Evolutionary conservation across 2,329 filamentous ascomycete species (phyloP), one percentile per base, ranked within the genome.

Genomic region (Stemphylium vesicarium): DNA sequence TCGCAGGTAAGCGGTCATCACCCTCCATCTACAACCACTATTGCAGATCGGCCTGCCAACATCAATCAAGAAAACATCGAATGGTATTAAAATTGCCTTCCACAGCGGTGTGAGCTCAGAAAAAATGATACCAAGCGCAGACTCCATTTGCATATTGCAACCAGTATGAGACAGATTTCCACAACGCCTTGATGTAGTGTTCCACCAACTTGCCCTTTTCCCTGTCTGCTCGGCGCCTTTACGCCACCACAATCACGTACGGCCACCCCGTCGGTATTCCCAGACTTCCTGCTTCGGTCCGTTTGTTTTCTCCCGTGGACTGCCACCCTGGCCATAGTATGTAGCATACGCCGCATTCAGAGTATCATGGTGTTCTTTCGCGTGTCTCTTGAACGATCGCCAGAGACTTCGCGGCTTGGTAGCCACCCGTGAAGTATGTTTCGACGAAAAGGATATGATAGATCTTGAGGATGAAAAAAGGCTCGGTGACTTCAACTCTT

Each of bases 11-110:
- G 3, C 20, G 20, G 3, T 20, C 20, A 20, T 20, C 20, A 20
- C 20, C 20, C n/a, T n/a, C n/a, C 20, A 20, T 20, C 20, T 20
- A 20, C 20, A 20, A 20, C 20, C 20, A 20, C 20, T 20, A 3
- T 20, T 20, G 20, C 20, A 4, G 20, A 4, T 20, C 4, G 20
- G 20, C 20, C 20, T 20, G 20, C 20, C 4, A 4, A 20, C 20
- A 20, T 20, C 33, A 47, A 5, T 69, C 71, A 60, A 62, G 53
- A n/a, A 70, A 80, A 22, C 74, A 73, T 1, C 71, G 76, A 3
- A 73, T 80, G 62, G 55, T 78, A 3, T 81, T 82, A 49, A 79
- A 78, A 18, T 79, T 82, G 59, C 76, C 75, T 59, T 68, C 72
- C 2, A 75, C 70, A 20, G 4, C 4, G 4, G 20, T 20, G 20